A percentile compares a stretch with the other conserved stretches of the same genome.
These are phyloP conservation scores for Termitomyces heimii DNA, from an alignment of 768 basidiomycete genomes.

Conservation along the genomic window DNA sequence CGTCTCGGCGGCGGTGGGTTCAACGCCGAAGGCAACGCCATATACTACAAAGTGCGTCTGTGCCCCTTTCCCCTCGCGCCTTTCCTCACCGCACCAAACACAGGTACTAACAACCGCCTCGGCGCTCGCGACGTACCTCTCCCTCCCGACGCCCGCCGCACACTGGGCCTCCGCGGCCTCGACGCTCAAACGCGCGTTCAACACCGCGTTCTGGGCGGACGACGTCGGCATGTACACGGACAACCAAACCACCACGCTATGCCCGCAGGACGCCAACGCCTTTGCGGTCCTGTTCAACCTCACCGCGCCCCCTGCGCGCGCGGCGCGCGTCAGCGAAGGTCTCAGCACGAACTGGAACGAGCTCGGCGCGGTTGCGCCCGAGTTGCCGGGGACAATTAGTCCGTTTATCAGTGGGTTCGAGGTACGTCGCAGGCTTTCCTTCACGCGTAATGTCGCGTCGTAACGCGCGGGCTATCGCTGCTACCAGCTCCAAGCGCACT, in stretches of 20 bases:
- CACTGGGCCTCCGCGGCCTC: conserved; percentile 42
- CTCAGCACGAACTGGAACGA: conserved; percentile 47
- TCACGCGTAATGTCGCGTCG: too few species aligned
- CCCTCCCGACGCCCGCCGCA: conserved; percentile 21
- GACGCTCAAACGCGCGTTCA: conserved; percentile 41
- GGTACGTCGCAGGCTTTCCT: too few species aligned
- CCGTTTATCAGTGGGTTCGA: conserved; percentile 57
- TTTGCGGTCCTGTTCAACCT: conserved; percentile 50
- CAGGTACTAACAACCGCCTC: conserved; percentile 45
- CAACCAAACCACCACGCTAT: conserved; percentile 44
- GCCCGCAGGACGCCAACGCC: conserved; percentile 54
- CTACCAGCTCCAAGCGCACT: conserved; percentile 54
- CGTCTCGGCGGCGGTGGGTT: conserved; percentile 48
- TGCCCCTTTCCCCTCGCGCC: not conserved
- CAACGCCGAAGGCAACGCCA: conserved; percentile 48
- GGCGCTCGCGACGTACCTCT: conserved; percentile 34
- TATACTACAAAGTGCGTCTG: not conserved
- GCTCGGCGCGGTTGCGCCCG: conserved; percentile 46
- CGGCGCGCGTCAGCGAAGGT: conserved; percentile 37
- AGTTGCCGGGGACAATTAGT: conserved; percentile 52
- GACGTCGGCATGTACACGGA: conserved; percentile 46
- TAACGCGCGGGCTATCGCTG: too few species aligned
- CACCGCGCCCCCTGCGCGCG: conserved; percentile 33
- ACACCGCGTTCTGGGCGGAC: conserved; percentile 46
- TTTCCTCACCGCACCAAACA: not conserved